Conservation (phyloP, 1,139 yeast species). For the Barnettozyma hawaiiensis region DNA sequence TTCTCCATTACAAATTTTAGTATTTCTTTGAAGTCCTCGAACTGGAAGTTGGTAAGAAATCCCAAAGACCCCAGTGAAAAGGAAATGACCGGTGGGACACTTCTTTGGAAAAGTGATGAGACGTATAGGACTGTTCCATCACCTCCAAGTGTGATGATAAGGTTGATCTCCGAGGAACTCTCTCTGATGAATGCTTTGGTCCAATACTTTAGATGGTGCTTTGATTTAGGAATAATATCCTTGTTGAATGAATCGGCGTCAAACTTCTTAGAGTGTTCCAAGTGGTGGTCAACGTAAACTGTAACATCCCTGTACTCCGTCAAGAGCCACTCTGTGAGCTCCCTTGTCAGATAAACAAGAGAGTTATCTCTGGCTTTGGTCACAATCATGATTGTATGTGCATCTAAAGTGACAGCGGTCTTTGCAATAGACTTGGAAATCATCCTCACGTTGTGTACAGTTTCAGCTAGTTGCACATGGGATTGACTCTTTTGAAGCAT, state of each 20-base stretch:
- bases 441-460: slow-evolving; percentile 82
- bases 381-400: slow-evolving; percentile 67
- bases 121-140: slow-evolving; percentile 87
- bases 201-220: slow-evolving; percentile 58
- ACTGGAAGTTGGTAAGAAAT: slow-evolving; percentile 71
- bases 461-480: slow-evolving; percentile 72
- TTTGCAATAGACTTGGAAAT: slow-evolving; percentile 68
- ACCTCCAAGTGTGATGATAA: slow-evolving; percentile 80
- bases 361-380: slow-evolving; percentile 85
- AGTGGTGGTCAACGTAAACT: slow-evolving; percentile 66
- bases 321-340: slow-evolving; percentile 72
- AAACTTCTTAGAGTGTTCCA: slow-evolving; percentile 58
- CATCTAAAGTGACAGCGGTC: slow-evolving; percentile 68
- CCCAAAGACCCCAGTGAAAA: slow-evolving; percentile 81
- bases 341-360: slow-evolving; percentile 65
- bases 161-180: slow-evolving; percentile 58
- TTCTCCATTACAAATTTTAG: slow-evolving; percentile 53
- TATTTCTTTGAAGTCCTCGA: slow-evolving; percentile 58
- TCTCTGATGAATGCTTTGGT: slow-evolving; percentile 48
- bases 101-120: slow-evolving; percentile 68
- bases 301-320: slow-evolving; percentile 41
- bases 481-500: slow-evolving; percentile 41
- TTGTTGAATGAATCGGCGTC: slow-evolving; percentile 39
- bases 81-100: slow-evolving; percentile 85
- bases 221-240: slow-evolving; percentile 39